A percentile compares a stretch with the other conserved stretches of the same genome.
Conservation (phyloP, 192 early-diverging fungal species). For the Kappamyces sp. region DNA sequence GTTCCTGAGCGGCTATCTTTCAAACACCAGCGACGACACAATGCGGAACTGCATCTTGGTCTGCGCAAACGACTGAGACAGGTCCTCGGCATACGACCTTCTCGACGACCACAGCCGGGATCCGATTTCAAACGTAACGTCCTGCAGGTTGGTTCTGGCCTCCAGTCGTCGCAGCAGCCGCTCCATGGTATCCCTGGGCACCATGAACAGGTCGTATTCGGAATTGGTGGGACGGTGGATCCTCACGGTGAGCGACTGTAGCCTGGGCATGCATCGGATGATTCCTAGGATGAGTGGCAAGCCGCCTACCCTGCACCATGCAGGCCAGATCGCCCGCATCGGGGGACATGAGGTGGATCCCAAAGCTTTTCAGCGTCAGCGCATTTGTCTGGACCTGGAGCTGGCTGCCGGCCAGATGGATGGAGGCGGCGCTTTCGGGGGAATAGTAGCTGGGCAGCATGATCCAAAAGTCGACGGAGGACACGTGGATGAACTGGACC, state of each 20-base stretch:
- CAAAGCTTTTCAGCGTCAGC: constrained; percentile 13
- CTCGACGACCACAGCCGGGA: constrained; percentile 14
- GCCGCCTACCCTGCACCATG: too few relatives aligned
- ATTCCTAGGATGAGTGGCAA: constrained; percentile 24
- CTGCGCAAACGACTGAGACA: background rate
- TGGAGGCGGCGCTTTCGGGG: background rate
- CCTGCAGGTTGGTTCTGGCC: constrained; percentile 7
- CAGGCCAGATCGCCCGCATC: constrained; percentile 26
- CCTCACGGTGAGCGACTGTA: constrained; percentile 16
- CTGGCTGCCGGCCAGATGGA: background rate
- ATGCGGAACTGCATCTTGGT: constrained; percentile 11
- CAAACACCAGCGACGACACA: background rate
- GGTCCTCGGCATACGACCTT: constrained; percentile 8
- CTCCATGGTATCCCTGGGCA: constrained; percentile 20
- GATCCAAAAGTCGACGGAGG: constrained; percentile 29
- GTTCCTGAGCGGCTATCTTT: too few relatives aligned
- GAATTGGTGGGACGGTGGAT: constrained; percentile 23
- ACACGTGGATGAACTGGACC: constrained; percentile 27
- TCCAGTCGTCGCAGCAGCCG: constrained; percentile 19
- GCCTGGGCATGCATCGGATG: constrained; percentile 25
- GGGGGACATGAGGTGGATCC: constrained; percentile 29
- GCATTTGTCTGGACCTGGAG: background rate
- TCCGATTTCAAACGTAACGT: constrained; percentile 8
- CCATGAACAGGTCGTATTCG: constrained; percentile 27
- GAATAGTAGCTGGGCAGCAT: constrained; percentile 17